Evolutionary conservation across 2,329 filamentous ascomycete genomes (phyloP).

Genomic region (Fusarium stilboides): DNA sequence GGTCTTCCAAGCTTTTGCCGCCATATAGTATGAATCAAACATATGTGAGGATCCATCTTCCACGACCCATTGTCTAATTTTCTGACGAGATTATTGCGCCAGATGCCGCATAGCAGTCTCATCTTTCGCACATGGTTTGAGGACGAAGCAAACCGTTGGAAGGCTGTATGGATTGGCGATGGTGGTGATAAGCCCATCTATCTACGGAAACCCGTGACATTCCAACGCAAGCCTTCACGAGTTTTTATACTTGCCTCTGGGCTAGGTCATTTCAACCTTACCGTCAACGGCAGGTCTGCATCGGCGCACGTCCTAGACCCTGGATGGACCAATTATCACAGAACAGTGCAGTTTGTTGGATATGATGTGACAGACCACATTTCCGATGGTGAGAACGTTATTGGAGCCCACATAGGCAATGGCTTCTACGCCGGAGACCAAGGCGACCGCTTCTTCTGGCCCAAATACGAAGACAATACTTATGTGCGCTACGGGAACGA

Average conservation of each 20-base stretch:
- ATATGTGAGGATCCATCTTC: slow-evolving; percentile 45
- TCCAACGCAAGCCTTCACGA: slow-evolving; percentile 51
- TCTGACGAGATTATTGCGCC: background rate
- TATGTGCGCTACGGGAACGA: slow-evolving; percentile 58
- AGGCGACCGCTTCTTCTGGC: slow-evolving; percentile 60
- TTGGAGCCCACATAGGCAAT: slow-evolving; percentile 60
- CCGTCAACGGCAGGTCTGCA: slow-evolving; percentile 53
- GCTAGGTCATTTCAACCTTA: slow-evolving; percentile 58
- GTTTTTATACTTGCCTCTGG: slow-evolving; percentile 58
- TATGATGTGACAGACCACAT: slow-evolving; percentile 59
- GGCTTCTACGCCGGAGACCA: slow-evolving; percentile 63
- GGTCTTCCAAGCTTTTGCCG: slow-evolving; percentile 53
- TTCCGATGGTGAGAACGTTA: slow-evolving; percentile 53
- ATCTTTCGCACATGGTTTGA: slow-evolving; percentile 61
- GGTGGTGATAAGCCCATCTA: slow-evolving; percentile 59
- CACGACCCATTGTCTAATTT: background rate
- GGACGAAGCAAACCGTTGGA: slow-evolving; percentile 58
- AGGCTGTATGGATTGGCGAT: slow-evolving; percentile 59
- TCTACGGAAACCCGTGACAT: slow-evolving; percentile 53
- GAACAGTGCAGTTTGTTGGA: slow-evolving; percentile 59
- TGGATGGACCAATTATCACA: slow-evolving; percentile 59
- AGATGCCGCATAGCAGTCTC: slow-evolving; percentile 59
- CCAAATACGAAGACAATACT: slow-evolving; percentile 60
- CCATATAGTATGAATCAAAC: slow-evolving; percentile 61
- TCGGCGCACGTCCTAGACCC: slow-evolving; percentile 57